Percentiles rank a stretch among this genome's conserved stretches.
Evolutionary conservation across 192 early-diverging fungal species (phyloP).

Genomic region (Podila clonocystis): DNA sequence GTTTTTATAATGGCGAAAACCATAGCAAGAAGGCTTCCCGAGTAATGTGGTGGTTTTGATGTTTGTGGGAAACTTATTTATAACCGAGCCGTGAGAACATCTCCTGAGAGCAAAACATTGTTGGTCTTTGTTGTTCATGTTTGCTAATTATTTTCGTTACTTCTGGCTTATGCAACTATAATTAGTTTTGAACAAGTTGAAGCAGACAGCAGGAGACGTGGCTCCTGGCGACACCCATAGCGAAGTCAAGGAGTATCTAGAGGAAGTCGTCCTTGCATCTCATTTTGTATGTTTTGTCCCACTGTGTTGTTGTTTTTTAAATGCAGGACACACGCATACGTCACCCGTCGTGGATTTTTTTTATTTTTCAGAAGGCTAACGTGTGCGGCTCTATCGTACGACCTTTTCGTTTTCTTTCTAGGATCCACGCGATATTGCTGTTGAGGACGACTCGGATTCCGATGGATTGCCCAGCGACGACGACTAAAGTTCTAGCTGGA

Average conservation of each 20-base stretch:
- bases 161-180: background rate
- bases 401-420: background rate
- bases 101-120: background rate
- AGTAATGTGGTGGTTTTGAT: background rate
- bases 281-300: slow-evolving; percentile 11
- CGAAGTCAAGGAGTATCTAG: slow-evolving; percentile 17
- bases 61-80: background rate
- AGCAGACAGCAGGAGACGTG: slow-evolving; percentile 14
- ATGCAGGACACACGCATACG: background rate
- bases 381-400: background rate
- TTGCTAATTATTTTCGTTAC: background rate
- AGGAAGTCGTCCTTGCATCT: slow-evolving; percentile 6
- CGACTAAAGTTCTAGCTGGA: slow-evolving; percentile 20
- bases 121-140: background rate
- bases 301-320: no score
- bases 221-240: slow-evolving; percentile 31
- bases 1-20: background rate
- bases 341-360: no score
- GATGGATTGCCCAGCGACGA: slow-evolving; percentile 39
- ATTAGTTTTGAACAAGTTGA: slow-evolving; percentile 21
- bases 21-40: background rate
- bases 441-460: slow-evolving; percentile 19
- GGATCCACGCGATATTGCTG: slow-evolving; percentile 25
- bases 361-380: background rate
- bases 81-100: no score